Percentiles rank a stretch among this genome's conserved stretches.
phyloP scores from a whole-genome alignment of 2,329 filamentous ascomycete species.

The Phialemoniopsis sp. region DNA sequence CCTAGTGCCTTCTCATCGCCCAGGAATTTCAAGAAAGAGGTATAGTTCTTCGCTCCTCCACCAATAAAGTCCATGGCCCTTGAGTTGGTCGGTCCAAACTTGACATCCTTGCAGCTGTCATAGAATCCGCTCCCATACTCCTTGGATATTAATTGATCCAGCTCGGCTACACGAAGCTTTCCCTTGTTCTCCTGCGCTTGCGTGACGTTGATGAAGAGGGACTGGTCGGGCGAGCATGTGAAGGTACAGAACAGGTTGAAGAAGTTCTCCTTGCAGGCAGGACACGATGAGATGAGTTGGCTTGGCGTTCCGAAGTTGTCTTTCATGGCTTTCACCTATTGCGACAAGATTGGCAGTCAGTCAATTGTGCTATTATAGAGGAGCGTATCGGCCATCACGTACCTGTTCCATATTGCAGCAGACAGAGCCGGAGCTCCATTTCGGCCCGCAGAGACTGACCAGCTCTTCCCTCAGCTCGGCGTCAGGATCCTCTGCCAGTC shows the following conservation, averaged over 20 bases:
- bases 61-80: slow-evolving; percentile 96
- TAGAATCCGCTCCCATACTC: slow-evolving; percentile 86
- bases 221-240: slow-evolving; percentile 96
- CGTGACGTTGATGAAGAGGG: slow-evolving; percentile 91
- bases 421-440: slow-evolving; percentile 80
- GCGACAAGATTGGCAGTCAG: not conserved
- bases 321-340: slow-evolving; percentile 71
- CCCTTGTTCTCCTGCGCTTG: slow-evolving; percentile 58
- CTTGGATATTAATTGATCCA: slow-evolving; percentile 84
- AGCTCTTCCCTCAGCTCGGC: slow-evolving; percentile 70
- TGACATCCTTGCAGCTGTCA: slow-evolving; percentile 97
- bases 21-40: slow-evolving; percentile 82
- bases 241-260: slow-evolving; percentile 98
- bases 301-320: slow-evolving; percentile 84
- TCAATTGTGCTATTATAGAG: not conserved
- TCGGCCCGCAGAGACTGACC: slow-evolving; percentile 77
- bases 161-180: slow-evolving; percentile 71
- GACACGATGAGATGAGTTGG: slow-evolving; percentile 86
- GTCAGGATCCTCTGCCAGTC: slow-evolving; percentile 69
- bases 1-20: slow-evolving; percentile 88
- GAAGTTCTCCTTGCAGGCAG: slow-evolving; percentile 97
- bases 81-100: slow-evolving; percentile 90
- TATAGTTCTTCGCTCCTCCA: slow-evolving; percentile 87
- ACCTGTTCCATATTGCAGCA: slow-evolving; percentile 84
- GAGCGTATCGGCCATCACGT: slow-evolving; percentile 11